Evolutionary conservation across 495 filamentous ascomycete species (phyloP).

Genomic region (Oleoguttula mirabilis): DNA sequence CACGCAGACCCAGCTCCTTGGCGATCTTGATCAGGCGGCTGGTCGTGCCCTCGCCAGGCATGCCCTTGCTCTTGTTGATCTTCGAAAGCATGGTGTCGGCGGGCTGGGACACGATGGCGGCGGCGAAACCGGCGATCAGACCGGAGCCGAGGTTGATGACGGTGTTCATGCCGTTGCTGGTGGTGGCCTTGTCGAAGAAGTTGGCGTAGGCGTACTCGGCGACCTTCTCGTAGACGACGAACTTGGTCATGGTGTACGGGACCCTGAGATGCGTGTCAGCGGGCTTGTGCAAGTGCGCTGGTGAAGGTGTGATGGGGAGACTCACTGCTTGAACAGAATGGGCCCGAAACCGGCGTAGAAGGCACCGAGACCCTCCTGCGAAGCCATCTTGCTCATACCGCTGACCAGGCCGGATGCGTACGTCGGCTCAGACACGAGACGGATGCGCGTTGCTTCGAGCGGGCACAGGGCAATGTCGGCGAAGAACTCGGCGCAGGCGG

Average conservation of each 20-base stretch:
- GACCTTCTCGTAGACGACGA: conserved; percentile 98
- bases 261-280: conserved; percentile 57
- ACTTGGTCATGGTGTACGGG: conserved; percentile 99
- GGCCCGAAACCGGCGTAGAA: conserved; percentile 37
- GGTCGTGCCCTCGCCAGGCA: conserved; percentile 87
- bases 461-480: conserved; percentile 35
- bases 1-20: conserved; percentile 82
- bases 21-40: conserved; percentile 89
- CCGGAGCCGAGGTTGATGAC: conserved; percentile 86
- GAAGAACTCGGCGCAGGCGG: conserved; percentile 35
- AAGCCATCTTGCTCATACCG: conserved; percentile 32
- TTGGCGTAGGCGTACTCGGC: conserved; percentile 60
- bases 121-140: conserved; percentile 95
- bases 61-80: conserved; percentile 99
- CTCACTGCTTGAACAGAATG: conserved; percentile 52
- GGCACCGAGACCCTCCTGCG: conserved; percentile 32
- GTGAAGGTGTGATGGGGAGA: conserved; percentile 13
- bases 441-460: conserved; percentile 34
- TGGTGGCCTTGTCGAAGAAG: conserved; percentile 59
- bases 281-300: background rate
- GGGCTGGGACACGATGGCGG: conserved; percentile 90
- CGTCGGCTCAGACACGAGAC: conserved; percentile 32
- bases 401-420: conserved; percentile 33
- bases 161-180: conserved; percentile 68
- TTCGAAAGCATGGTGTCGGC: conserved; percentile 98